These are phyloP conservation scores for Saccharum hybrid DNA, from an alignment of 202 grass and related monocot species.

Conservation along the genomic window DNA sequence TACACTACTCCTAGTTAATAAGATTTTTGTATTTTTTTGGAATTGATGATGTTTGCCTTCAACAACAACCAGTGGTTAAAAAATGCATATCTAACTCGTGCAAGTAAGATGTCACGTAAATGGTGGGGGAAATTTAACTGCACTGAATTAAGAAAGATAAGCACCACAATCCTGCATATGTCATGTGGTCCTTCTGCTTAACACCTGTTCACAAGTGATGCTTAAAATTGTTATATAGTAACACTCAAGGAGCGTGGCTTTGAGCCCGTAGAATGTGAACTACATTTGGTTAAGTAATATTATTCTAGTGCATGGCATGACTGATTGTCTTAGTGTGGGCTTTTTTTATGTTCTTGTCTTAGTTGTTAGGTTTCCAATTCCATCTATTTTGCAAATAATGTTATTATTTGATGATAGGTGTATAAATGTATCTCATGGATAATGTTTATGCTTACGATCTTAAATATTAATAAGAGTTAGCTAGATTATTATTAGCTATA, in stretches of 20 bases:
- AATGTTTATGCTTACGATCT: neutral
- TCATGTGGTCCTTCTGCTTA: neutral
- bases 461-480: neutral
- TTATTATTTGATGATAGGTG: neutral
- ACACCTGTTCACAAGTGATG: constrained; percentile 14
- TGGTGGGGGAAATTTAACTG: constrained; percentile 17
- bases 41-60: constrained; percentile 11
- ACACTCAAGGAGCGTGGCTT: no score
- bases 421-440: neutral
- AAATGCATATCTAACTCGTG: constrained; percentile 43
- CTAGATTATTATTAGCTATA: neutral
- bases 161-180: neutral
- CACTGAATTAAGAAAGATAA: constrained; percentile 34
- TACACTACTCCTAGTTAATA: neutral
- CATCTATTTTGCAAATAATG: constrained; percentile 14
- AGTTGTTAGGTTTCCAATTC: constrained; percentile 15
- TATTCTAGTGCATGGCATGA: constrained; percentile 1
- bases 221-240: neutral
- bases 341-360: neutral
- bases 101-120: constrained; percentile 35
- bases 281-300: constrained; percentile 15
- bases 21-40: neutral
- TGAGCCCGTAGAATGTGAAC: constrained; percentile 4
- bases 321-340: neutral
- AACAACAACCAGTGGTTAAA: constrained; percentile 3